phyloP scores from a whole-genome alignment of 1,139 yeast species.

The Nakaseomyces sp. region DNA sequence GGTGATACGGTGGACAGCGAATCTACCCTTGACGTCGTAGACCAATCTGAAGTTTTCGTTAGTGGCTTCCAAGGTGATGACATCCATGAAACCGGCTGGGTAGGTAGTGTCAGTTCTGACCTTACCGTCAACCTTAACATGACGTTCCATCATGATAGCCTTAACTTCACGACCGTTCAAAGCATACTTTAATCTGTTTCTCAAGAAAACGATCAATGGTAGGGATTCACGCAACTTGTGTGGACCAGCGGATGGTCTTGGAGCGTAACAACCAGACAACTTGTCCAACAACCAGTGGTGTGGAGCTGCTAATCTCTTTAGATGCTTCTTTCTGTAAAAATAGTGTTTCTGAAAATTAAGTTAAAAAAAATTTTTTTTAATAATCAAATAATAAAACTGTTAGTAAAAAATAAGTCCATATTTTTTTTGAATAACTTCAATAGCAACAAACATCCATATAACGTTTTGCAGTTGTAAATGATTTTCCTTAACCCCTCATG shows the following conservation, averaged over 20 bases:
- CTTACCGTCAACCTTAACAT: conserved; percentile 97
- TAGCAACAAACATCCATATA: not conserved
- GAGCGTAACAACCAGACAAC: conserved; percentile 98
- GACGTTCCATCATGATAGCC: conserved; percentile 98
- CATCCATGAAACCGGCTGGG: conserved; percentile 99
- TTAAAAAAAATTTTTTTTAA: not conserved
- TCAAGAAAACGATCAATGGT: conserved; percentile 94
- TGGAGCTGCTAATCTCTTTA: conserved; percentile 99
- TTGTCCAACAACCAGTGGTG: conserved; percentile 99
- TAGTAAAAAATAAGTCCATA: not conserved
- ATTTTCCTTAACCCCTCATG: too few relatives aligned
- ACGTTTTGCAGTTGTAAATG: too few relatives aligned
- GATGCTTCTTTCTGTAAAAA: conserved; percentile 70
- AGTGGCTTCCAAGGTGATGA: conserved; percentile 92
- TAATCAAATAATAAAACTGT: not conserved
- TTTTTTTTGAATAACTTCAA: not conserved
- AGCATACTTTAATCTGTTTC: conserved; percentile 99
- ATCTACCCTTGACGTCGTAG: conserved; percentile 97
- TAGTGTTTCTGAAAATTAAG: too few relatives aligned
- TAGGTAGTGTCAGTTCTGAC: conserved; percentile 96
- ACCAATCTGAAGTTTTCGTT: conserved; percentile 98
- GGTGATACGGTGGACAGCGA: conserved; percentile 98
- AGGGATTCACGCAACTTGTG: conserved; percentile 99
- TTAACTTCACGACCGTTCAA: conserved; percentile 99
- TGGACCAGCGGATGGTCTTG: conserved; percentile 99